A percentile compares a stretch with the other conserved stretches of the same genome.
phyloP scores from a whole-genome alignment of 352 stramenopile species.

The Pythium periplocum region DNA sequence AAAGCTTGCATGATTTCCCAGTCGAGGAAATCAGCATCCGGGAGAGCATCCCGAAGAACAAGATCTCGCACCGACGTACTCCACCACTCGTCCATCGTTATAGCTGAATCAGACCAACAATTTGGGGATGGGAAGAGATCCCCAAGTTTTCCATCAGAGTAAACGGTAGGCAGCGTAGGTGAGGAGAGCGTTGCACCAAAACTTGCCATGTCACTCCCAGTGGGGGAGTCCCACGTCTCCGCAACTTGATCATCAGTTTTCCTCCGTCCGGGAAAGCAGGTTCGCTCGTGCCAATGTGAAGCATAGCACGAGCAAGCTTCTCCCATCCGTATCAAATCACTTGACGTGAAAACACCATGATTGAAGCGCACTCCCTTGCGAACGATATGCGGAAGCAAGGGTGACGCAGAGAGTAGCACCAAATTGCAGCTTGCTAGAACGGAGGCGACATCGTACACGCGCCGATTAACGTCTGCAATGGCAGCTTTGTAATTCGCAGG shows the following conservation, averaged over 20 bases:
- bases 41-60: slow-evolving; percentile 29
- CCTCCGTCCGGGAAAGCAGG: no score
- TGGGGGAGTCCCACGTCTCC: no score
- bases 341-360: slow-evolving; percentile 31
- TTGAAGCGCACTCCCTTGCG: slow-evolving; percentile 58
- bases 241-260: background rate
- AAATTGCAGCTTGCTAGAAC: slow-evolving; percentile 53
- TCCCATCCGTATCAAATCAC: no score
- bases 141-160: slow-evolving; percentile 1
- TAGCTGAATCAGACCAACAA: slow-evolving; percentile 13
- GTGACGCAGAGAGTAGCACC: slow-evolving; percentile 23
- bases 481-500: no score
- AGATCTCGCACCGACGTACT: slow-evolving; percentile 42
- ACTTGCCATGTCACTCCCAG: no score
- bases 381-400: slow-evolving; percentile 5
- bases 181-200: no score
- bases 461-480: slow-evolving; percentile 37
- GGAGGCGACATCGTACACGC: slow-evolving; percentile 64
- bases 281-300: slow-evolving; percentile 14
- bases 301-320: background rate
- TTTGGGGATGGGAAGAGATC: slow-evolving; percentile 27
- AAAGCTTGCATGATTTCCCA: slow-evolving; percentile 36
- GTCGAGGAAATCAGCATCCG: slow-evolving; percentile 31
- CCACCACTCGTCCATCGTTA: slow-evolving; percentile 34
- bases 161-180: no score